Evolutionary conservation across 768 basidiomycete genomes (phyloP), one percentile per base, ranked within the genome.

Genomic region (Tulasnella sp.): DNA sequence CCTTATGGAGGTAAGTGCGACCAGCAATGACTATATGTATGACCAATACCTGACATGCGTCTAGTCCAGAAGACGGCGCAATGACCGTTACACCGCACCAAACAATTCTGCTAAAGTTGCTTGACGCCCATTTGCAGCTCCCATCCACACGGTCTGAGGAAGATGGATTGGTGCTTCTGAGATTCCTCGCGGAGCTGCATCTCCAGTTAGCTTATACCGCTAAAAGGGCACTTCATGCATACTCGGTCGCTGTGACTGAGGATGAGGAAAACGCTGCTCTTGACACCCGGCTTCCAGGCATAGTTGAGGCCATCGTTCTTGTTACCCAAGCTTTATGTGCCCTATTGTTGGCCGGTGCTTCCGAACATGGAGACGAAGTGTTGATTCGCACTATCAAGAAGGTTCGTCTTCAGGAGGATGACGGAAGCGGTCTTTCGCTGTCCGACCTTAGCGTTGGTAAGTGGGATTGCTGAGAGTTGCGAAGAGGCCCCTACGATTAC

Each of bases 31-130:
- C 20, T 26, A 48, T 3, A 13, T 46, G 16, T 51, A 10, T 23
- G 20, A 18, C 5, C 10, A 44, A 16, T 32, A 39, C 9, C 32
- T 55, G 46, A 51, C 2, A 55, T 5, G 2, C 55, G 16, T 29
- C 73, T 83, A 93, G 93, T 78, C 79, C 84, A 32, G 89, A 88
- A 70, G 94, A 95, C 57, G 57, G 57, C 11, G 57, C 57, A 6
- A n/a, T 61, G 84, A 86, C 90, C 16, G 88, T 96, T 55, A 90
- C 93, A 6, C 93, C 95, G 0, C 91, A 92, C 80, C 96, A 97
- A 83, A 94, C 91, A 5, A 92, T 89, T n/a, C 85, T 97, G 15
- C 88, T 98, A 78, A 96, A 96, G 84, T 86, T 97, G 20, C 85
- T 96, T 16, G 96, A 97, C 82, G 92, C 94, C 1, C 92, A 93